phyloP scores from a whole-genome alignment of 176 grass and related monocot species.

The Themeda triandra region DNA sequence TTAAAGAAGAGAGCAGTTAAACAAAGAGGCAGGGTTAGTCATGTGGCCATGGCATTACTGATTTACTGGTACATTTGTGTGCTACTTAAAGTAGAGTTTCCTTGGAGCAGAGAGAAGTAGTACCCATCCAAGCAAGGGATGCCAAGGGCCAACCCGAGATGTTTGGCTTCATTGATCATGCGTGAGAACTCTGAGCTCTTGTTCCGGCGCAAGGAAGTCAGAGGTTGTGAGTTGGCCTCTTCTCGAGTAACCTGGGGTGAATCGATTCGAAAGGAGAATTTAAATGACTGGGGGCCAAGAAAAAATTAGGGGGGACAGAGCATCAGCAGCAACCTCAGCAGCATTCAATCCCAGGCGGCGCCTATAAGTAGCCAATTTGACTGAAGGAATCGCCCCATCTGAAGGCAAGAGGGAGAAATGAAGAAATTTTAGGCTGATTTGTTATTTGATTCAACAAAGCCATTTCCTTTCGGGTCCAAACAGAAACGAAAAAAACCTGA shows the following conservation, averaged over 20 bases:
- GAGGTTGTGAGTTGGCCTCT: constrained; percentile 44
- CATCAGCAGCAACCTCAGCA: constrained; percentile 35
- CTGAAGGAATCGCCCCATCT: constrained; percentile 95
- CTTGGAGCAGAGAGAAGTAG: constrained; percentile 16
- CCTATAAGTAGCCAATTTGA: constrained; percentile 90
- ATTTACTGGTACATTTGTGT: not conserved
- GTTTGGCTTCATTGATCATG: constrained; percentile 94
- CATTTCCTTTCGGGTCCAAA: not conserved
- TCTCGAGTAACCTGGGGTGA: constrained; percentile 42
- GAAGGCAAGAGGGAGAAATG: constrained; percentile 13
- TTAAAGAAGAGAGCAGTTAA: constrained; percentile 4
- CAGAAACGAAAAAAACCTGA: constrained; percentile 28
- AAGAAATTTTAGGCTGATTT: not conserved
- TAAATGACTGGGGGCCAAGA: not conserved
- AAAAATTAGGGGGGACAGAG: not conserved
- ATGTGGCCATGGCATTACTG: not conserved
- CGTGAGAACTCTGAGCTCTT: constrained; percentile 86
- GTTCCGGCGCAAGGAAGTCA: constrained; percentile 68
- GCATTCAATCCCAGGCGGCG: constrained; percentile 58
- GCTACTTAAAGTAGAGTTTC: not conserved
- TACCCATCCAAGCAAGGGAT: constrained; percentile 93
- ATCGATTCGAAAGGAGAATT: not conserved
- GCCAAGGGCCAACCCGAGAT: constrained; percentile 70
- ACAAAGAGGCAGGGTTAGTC: not conserved
- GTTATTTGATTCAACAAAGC: not conserved